Percentiles rank a stretch among this genome's conserved stretches.
Conservation (phyloP, 1,284 basidiomycete species). For the Trametes hirsuta region DNA sequence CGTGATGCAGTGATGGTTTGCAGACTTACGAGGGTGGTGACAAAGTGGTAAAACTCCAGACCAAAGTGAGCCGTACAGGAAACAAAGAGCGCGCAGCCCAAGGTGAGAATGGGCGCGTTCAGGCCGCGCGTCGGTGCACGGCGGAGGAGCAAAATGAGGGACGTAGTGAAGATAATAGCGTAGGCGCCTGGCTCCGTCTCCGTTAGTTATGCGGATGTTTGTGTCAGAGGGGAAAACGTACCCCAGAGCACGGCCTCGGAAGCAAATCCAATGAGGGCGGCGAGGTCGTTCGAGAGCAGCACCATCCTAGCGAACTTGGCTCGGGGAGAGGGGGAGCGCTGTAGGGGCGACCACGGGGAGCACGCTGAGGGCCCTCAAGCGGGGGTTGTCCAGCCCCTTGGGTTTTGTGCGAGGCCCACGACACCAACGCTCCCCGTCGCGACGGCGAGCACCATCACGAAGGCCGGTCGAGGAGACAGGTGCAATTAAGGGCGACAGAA, state of each 20-base stretch:
- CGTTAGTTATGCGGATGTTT: neutral
- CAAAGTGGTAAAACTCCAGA: conserved; percentile 42
- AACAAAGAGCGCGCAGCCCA: conserved; percentile 37
- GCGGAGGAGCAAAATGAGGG: conserved; percentile 26
- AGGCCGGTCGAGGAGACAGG: neutral
- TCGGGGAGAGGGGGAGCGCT: too few species aligned
- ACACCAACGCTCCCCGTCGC: neutral
- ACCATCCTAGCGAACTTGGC: neutral
- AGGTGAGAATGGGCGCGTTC: conserved; percentile 30
- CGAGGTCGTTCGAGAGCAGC: conserved; percentile 27
- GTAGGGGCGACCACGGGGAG: too few species aligned
- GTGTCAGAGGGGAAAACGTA: neutral
- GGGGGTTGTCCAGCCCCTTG: neutral
- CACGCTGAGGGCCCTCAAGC: neutral
- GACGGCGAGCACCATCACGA: conserved; percentile 4
- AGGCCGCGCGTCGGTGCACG: conserved; percentile 6
- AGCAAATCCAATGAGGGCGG: conserved; percentile 37
- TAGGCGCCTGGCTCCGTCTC: conserved; percentile 1
- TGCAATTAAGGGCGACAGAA: neutral
- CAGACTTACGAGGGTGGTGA: conserved; percentile 35
- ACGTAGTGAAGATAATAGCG: conserved; percentile 6
- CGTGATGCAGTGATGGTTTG: neutral
- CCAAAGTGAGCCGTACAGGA: conserved; percentile 41
- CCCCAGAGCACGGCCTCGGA: conserved; percentile 38
- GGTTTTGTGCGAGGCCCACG: neutral